Conservation (phyloP, 805 yeast genomes). For the Phaffomyces antillensis region DNA sequence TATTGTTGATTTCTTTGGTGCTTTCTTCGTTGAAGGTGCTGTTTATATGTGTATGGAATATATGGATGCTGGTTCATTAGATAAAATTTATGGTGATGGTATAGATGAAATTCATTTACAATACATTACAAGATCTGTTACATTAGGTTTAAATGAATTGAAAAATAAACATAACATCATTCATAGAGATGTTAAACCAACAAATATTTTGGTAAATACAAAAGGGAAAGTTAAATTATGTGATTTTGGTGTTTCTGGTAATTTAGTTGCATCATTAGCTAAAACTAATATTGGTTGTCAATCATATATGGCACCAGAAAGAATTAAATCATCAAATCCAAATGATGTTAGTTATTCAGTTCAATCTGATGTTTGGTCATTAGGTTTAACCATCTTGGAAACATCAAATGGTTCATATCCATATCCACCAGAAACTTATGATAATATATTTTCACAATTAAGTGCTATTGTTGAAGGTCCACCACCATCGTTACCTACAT, state of each 20-base stretch:
- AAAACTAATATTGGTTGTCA: slow-evolving; percentile 96
- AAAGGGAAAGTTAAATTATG: slow-evolving; percentile 85
- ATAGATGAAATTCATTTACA: slow-evolving; percentile 77
- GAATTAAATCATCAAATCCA: slow-evolving; percentile 70
- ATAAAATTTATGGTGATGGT: slow-evolving; percentile 71
- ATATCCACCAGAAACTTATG: slow-evolving; percentile 92
- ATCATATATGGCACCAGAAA: slow-evolving; percentile 97
- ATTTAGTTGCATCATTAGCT: slow-evolving; percentile 89
- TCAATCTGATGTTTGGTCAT: slow-evolving; percentile 93
- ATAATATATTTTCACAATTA: slow-evolving; percentile 84
- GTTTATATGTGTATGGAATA: slow-evolving; percentile 97
- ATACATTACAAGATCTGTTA: slow-evolving; percentile 70
- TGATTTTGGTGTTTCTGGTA: slow-evolving; percentile 96
- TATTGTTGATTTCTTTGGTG: slow-evolving; percentile 95
- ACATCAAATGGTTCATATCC: slow-evolving; percentile 90
- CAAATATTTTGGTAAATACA: slow-evolving; percentile 79
- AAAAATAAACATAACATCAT: slow-evolving; percentile 90
- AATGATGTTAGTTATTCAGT: slow-evolving; percentile 81
- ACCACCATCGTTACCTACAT: slow-evolving; percentile 70
- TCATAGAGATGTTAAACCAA: slow-evolving; percentile 95
- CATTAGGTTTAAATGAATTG: slow-evolving; percentile 71
- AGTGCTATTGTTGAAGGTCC: slow-evolving; percentile 96
- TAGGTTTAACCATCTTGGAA: slow-evolving; percentile 82
- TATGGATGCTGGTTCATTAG: slow-evolving; percentile 95
- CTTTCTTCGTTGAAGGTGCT: slow-evolving; percentile 95